Base-by-base conservation (phyloP, 179 eudicot genomes). In the Vitellaria paradoxa region DNA sequence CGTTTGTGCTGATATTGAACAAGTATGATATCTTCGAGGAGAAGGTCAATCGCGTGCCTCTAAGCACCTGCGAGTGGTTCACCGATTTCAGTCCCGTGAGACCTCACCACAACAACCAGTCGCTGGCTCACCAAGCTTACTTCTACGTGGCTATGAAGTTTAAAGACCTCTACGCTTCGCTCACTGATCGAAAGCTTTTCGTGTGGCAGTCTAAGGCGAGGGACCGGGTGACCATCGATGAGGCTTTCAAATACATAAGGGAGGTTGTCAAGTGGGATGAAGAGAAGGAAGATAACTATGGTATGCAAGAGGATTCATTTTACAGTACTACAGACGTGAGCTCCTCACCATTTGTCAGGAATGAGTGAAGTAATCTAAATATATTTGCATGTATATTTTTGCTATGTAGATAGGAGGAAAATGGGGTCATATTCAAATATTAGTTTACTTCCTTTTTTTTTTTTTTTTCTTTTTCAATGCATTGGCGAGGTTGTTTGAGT, bases 181-280 rank as follows among this genome's bases (percentile, higher is more conserved):
- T 91, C 47, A 93, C 97, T 0, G 84, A 85, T 53, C 82, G 92
- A 73, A 96, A 96, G 91, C 97, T 96, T 17, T 96, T 96, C 63
- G 98, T 96, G 49, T 93, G 97, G 94, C 98, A 96, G 82, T 81
- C 96, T 11, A 84, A 76, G 88, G 97, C 98, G 11, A 83, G 98
- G 78, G 99, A 96, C 64, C 86, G 96, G 15, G 79, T 71, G 17
- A 93, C 94, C 23, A 82, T 93, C 1, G 97, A 93, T 17, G 98
- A 96, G 72, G 93, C 92, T 3, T 92, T 96, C 72, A 96, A 93
- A 78, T 96, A 93, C 64, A 80, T 88, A 65, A 87, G 97, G 80
- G 98, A 96, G 84, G 91, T 96, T 77, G 87, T 96, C 37, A 89
- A 87, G 77, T 96, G 99, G 99, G 99, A 96, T 18, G 98, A 95